These are phyloP conservation scores for Acorus gramineus DNA, from an alignment of 106 monocot genomes.

Conservation along the genomic window DNA sequence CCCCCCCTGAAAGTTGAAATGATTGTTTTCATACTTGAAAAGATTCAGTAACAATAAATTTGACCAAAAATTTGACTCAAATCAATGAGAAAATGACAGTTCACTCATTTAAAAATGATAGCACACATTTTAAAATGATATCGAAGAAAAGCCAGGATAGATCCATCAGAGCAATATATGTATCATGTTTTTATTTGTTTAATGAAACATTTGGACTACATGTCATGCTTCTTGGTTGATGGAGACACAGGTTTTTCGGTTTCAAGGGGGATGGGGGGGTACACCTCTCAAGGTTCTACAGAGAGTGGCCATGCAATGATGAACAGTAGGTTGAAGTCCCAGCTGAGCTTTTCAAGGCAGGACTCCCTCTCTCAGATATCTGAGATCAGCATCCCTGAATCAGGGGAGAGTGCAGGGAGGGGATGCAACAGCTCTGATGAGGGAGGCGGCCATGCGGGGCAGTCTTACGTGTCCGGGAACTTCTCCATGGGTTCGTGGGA, in stretches of 20 bases:
- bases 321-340: constrained; percentile 43
- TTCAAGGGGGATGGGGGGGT: constrained; percentile 19
- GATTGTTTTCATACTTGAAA: too few relatives aligned
- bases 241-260: constrained; percentile 22
- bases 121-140: too few relatives aligned
- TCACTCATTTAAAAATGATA: too few relatives aligned
- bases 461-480: constrained; percentile 32
- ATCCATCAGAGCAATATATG: neutral
- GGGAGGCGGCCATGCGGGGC: constrained; percentile 17
- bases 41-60: too few relatives aligned
- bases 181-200: neutral
- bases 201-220: too few relatives aligned
- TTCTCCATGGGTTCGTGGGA: constrained; percentile 66
- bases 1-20: too few relatives aligned
- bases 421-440: constrained; percentile 28
- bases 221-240: too few relatives aligned
- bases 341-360: constrained; percentile 56
- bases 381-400: constrained; percentile 41
- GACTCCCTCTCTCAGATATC: constrained; percentile 60
- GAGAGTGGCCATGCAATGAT: constrained; percentile 20
- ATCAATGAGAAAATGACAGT: too few relatives aligned
- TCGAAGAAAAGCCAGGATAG: too few relatives aligned
- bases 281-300: constrained; percentile 10
- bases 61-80: too few relatives aligned
- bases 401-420: constrained; percentile 22